phyloP scores from a whole-genome alignment of 2,329 filamentous ascomycete species.

The Fusarium palustre region DNA sequence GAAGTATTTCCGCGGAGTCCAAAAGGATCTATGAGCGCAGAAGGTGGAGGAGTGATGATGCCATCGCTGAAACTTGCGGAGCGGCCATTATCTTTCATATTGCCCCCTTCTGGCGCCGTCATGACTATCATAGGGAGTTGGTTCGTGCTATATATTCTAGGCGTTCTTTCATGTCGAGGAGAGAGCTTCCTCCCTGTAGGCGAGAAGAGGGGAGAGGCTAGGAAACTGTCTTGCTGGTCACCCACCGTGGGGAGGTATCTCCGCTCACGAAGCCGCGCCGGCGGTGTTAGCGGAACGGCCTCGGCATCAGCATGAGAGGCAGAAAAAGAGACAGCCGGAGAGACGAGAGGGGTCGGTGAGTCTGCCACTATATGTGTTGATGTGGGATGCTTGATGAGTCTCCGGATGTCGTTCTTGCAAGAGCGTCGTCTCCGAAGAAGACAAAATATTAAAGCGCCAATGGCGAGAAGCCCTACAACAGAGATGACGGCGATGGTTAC shows the following conservation, averaged over 20 bases:
- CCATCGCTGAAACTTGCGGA: constrained; percentile 11
- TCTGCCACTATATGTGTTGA: constrained; percentile 45
- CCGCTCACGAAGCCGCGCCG: constrained; percentile 61
- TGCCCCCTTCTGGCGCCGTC: constrained; percentile 27
- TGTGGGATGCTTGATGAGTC: constrained; percentile 41
- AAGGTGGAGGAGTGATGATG: constrained; percentile 18
- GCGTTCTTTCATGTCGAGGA: constrained; percentile 49
- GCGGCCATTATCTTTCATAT: constrained; percentile 1
- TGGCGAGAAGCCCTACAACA: constrained; percentile 53
- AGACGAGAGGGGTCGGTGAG: constrained; percentile 59
- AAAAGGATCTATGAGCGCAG: constrained; percentile 7
- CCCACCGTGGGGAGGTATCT: constrained; percentile 53
- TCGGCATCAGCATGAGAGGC: constrained; percentile 37
- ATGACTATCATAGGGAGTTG: constrained; percentile 37
- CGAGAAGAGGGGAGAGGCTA: constrained; percentile 54
- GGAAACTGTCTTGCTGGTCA: constrained; percentile 46
- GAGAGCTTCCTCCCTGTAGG: constrained; percentile 53
- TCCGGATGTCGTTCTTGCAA: constrained; percentile 19
- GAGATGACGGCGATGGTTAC: constrained; percentile 60
- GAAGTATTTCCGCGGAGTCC: constrained; percentile 15
- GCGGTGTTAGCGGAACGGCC: constrained; percentile 55
- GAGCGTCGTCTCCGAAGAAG: constrained; percentile 50
- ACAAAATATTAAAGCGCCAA: constrained; percentile 54
- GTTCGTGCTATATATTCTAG: constrained; percentile 22
- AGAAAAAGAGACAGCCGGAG: constrained; percentile 49